These are phyloP conservation scores for Debaryomyces sp. DNA, from an alignment of 1,139 yeast species.

Conservation along the genomic window DNA sequence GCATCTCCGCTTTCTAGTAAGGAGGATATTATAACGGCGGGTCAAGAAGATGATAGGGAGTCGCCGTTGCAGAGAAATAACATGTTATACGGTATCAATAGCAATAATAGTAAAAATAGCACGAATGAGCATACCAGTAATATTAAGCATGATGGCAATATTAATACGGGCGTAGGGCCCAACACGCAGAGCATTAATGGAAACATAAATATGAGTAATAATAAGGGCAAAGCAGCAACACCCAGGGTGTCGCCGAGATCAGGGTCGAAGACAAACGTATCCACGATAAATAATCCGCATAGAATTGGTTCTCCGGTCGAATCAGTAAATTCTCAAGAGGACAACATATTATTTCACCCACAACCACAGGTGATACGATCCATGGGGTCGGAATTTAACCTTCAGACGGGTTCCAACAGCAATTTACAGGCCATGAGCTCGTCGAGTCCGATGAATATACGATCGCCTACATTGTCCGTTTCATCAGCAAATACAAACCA, in stretches of 20 bases:
- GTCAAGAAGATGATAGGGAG: conserved; percentile 21
- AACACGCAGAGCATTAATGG: not conserved
- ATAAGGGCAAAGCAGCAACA: not conserved
- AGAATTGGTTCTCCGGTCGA: conserved; percentile 15
- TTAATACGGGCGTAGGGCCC: not conserved
- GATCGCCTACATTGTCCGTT: conserved; percentile 17
- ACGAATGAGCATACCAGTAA: not conserved
- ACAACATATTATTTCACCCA: conserved; percentile 8
- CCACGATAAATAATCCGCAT: conserved; percentile 6
- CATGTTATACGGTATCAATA: not conserved
- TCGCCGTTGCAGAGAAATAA: conserved; percentile 22
- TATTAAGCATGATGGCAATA: not conserved
- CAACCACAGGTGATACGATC: conserved; percentile 7
- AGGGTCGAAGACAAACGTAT: conserved; percentile 16
- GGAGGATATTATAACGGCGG: conserved; percentile 19
- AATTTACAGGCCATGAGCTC: conserved; percentile 10
- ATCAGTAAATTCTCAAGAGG: conserved; percentile 14
- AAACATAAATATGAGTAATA: not conserved
- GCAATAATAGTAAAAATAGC: conserved; percentile 1
- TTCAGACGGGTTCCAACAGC: conserved; percentile 2
- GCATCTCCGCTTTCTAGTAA: conserved; percentile 6
- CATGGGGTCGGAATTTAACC: conserved; percentile 5
- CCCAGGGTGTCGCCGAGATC: conserved; percentile 17
- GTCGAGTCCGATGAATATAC: conserved; percentile 1
- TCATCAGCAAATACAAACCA: conserved; percentile 17